Evolutionary conservation across 2,329 filamentous ascomycete species (phyloP), one percentile per base, ranked within the genome.

Genomic region (Penicillium sp.): DNA sequence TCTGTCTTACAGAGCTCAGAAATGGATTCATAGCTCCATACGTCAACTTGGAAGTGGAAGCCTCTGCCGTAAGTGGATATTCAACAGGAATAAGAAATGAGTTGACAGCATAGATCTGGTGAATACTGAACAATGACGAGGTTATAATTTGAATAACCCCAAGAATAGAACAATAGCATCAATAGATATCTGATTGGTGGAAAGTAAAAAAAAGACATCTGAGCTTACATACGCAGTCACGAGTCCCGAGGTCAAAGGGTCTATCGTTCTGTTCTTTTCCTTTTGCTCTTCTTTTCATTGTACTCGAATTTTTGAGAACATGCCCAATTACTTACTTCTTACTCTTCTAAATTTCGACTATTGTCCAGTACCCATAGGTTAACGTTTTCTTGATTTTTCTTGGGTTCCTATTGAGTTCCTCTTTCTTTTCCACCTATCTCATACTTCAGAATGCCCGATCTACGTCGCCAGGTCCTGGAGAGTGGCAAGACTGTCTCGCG

Each of bases 401-500:
- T 28, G 25, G 38, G 25, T 19, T 30, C 28, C 31, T 11, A 33
- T 28, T 33, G 42, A 17, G 28, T 16, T 43, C n/a, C 26, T 16
- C 11, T 16, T 8, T 28, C 16, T 45, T 17, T 44, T 41, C 4
- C 12, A 33, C 12, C 40, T 8, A 9, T 41, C 26, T 40, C 36
- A 41, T 26, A 42, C 25, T 38, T 36, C 66, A 75, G 30, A 50
- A 80, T 79, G 77, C 77, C 75, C 43, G 77, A 79, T 62, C 70
- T 78, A 50, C 74, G 84, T 61, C 80, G 84, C 63, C 81, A 83
- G 67, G 84, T 83, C 53, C 80, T 86, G 37, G 84, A 87, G 76
- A 84, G 82, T 74, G 79, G 81, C 69, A 88, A 88, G 75, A 88
- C 84, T 19, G 74, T 83, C 44, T 87, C 85, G 50, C 82, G 82